Evolutionary conservation across 2,329 filamentous ascomycete genomes (phyloP).

Genomic region (Aureobasidium mangrovei): DNA sequence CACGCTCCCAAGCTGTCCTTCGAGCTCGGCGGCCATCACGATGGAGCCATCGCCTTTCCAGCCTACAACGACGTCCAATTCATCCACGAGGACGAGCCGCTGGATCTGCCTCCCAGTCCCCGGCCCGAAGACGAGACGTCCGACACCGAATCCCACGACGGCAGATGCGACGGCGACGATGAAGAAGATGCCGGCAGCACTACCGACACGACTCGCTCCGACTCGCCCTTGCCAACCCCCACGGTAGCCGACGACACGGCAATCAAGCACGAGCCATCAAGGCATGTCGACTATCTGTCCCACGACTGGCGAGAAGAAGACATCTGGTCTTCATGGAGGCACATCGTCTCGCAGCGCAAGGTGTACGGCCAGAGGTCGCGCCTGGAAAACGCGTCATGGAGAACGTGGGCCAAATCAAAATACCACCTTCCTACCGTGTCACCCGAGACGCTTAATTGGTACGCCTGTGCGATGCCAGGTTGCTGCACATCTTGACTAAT

Average conservation of each 20-base stretch:
- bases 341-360: constrained; percentile 71
- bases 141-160: constrained; percentile 28
- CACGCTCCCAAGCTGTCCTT: constrained; percentile 56
- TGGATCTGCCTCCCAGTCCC: constrained; percentile 33
- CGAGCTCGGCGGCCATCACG: constrained; percentile 45
- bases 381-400: constrained; percentile 93
- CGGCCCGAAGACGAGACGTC: constrained; percentile 14
- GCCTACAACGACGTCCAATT: constrained; percentile 31
- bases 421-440: constrained; percentile 79
- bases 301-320: constrained; percentile 93
- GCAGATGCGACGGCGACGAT: constrained; percentile 30
- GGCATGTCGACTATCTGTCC: constrained; percentile 91
- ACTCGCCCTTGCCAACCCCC: constrained; percentile 47
- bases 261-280: constrained; percentile 63
- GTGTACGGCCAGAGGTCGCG: constrained; percentile 73
- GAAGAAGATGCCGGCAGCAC: constrained; percentile 39
- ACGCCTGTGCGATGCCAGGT: constrained; percentile 28
- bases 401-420: constrained; percentile 91
- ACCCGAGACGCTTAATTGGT: constrained; percentile 92
- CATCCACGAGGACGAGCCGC: constrained; percentile 17
- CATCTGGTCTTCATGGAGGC: constrained; percentile 95
- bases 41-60: constrained; percentile 39
- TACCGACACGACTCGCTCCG: constrained; percentile 48
- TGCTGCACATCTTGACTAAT: constrained; percentile 24
- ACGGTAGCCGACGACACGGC: constrained; percentile 73